Conservation (phyloP, 1,284 basidiomycete genomes). For the Melampsora americana region DNA sequence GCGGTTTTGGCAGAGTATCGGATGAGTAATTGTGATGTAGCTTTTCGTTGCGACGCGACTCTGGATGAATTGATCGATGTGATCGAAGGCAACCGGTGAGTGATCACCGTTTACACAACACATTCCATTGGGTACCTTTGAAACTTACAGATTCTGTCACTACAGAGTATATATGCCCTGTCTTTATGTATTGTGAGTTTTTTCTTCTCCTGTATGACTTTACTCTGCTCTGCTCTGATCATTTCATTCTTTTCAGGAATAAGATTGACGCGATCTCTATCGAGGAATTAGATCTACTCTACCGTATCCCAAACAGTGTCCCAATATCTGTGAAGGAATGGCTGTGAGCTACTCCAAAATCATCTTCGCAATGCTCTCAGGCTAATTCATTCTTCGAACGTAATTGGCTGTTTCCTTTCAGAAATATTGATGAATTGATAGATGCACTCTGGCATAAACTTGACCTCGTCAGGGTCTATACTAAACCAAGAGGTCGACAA, state of each 20-base stretch:
- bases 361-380: neutral
- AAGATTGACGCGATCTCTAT: conserved; percentile 98
- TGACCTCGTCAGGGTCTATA: conserved; percentile 79
- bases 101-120: conserved; percentile 16
- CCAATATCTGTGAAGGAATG: conserved; percentile 89
- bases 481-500: conserved; percentile 82
- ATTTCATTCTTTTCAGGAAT: conserved; percentile 51
- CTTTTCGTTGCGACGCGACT: conserved; percentile 89
- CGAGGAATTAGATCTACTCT: conserved; percentile 93
- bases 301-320: conserved; percentile 84
- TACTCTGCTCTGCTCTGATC: neutral
- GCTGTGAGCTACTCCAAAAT: conserved; percentile 58
- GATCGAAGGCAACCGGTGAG: conserved; percentile 81
- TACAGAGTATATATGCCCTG: conserved; percentile 87
- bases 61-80: conserved; percentile 97
- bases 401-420: neutral
- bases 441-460: conserved; percentile 64
- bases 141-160: conserved; percentile 45
- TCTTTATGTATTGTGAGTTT: conserved; percentile 65
- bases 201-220: neutral
- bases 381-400: neutral
- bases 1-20: conserved; percentile 93
- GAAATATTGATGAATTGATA: conserved; percentile 88
- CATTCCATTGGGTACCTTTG: neutral
- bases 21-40: conserved; percentile 81